phyloP scores from a whole-genome alignment of 768 basidiomycete species.

The Chlorophyllum brunneum region DNA sequence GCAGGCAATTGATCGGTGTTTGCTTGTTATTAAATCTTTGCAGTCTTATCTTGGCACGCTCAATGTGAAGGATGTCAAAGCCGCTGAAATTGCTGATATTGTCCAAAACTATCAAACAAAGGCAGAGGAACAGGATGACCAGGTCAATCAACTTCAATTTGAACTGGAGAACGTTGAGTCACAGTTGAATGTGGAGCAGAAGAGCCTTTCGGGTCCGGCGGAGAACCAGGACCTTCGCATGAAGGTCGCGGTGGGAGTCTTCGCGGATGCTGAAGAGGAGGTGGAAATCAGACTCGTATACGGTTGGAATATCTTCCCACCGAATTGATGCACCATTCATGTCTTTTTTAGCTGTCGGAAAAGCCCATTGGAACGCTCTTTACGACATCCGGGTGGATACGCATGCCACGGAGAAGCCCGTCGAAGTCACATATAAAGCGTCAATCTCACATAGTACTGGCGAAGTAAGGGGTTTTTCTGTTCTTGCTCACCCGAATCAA shows the following conservation, averaged over 20 bases:
- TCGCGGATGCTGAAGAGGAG: constrained; percentile 32
- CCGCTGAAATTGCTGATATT: constrained; percentile 23
- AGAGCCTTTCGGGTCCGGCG: constrained; percentile 15
- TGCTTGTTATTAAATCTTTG: constrained; percentile 24
- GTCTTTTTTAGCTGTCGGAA: constrained; percentile 26
- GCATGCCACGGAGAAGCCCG: constrained; percentile 33
- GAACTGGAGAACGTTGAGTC: constrained; percentile 21
- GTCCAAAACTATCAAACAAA: constrained; percentile 30
- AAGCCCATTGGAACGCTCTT: constrained; percentile 33
- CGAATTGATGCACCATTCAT: background rate
- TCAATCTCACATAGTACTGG: constrained; percentile 38
- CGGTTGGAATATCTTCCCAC: constrained; percentile 22
- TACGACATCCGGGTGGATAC: constrained; percentile 43
- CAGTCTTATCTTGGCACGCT: constrained; percentile 33
- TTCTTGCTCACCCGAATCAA: background rate
- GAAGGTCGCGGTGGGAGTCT: constrained; percentile 31
- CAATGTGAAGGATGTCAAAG: constrained; percentile 27
- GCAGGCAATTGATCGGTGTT: constrained; percentile 29
- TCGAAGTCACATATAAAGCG: constrained; percentile 38
- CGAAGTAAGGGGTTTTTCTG: constrained; percentile 25
- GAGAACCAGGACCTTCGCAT: constrained; percentile 24
- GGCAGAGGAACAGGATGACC: constrained; percentile 30
- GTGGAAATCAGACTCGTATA: constrained; percentile 37
- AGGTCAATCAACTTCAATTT: constrained; percentile 24
- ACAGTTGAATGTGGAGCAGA: constrained; percentile 22